Conservation (phyloP, 1,284 basidiomycete genomes). For the Trichosporon inkin region DNA sequence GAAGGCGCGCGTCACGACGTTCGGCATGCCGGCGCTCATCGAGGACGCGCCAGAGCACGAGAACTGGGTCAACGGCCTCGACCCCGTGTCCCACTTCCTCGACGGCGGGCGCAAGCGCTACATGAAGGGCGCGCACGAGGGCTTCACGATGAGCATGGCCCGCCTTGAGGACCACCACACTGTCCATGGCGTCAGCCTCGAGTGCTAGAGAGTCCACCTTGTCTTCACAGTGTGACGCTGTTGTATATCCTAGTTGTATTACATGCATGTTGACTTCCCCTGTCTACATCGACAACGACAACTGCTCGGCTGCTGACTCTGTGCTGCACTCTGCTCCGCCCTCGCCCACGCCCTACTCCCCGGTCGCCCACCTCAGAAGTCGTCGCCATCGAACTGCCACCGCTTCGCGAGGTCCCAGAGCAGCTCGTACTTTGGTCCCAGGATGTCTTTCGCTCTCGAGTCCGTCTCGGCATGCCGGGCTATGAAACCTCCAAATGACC, state of each 20-base stretch:
- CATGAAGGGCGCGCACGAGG: background rate
- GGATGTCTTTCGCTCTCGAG: constrained; percentile 70
- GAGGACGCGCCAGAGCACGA: background rate
- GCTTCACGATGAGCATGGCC: background rate
- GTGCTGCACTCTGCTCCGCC: background rate
- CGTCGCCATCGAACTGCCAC: constrained; percentile 49
- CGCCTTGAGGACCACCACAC: background rate
- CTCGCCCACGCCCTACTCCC: background rate
- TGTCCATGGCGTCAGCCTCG: background rate
- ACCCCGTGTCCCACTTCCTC: background rate
- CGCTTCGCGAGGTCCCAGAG: constrained; percentile 92
- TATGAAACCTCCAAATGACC: constrained; percentile 74
- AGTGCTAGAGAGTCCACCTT: background rate
- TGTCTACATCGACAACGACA: background rate
- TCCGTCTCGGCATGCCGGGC: constrained; percentile 83
- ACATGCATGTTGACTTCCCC: constrained; percentile 1
- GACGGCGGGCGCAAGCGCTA: background rate
- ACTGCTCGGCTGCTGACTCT: background rate
- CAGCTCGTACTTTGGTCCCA: constrained; percentile 55
- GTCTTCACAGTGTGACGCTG: background rate
- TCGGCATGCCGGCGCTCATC: background rate
- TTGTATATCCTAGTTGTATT: constrained; percentile 4
- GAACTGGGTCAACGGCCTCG: constrained; percentile 2
- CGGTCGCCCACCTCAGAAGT: constrained; percentile 25
- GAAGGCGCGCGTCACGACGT: background rate